Evolutionary conservation across 768 basidiomycete species (phyloP).

Genomic region (Multifurca ochricompacta): DNA sequence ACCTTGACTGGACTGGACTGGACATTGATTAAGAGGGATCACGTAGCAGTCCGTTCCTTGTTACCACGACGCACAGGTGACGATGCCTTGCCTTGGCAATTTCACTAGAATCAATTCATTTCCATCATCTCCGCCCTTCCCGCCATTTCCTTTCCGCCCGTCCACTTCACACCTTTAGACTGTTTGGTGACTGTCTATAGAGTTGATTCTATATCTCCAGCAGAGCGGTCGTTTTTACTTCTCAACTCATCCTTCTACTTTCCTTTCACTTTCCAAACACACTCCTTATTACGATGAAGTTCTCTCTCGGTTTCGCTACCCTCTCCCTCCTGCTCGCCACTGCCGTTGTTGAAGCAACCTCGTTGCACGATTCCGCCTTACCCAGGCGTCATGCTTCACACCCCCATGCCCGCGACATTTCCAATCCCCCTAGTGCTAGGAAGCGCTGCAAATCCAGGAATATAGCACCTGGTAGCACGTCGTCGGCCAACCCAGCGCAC

Average conservation of each 20-base stretch:
- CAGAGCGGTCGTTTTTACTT: not conserved
- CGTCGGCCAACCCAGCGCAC: not conserved
- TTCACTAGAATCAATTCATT: not conserved
- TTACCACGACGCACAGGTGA: not conserved
- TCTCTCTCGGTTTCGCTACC: not conserved
- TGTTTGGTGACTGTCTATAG: not conserved
- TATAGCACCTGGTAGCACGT: too few relatives aligned
- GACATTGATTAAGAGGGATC: not conserved
- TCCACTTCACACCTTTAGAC: not conserved
- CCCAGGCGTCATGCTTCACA: not conserved
- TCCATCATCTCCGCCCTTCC: not conserved
- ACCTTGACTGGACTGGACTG: too few relatives aligned
- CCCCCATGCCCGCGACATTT: not conserved
- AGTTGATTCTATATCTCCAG: not conserved
- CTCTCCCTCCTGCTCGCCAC: slow-evolving; percentile 4
- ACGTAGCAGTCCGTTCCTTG: not conserved
- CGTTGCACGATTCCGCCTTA: not conserved
- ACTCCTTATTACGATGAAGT: slow-evolving; percentile 8
- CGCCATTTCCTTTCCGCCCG: not conserved
- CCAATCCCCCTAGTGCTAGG: not conserved
- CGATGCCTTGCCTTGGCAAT: not conserved
- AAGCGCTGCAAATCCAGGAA: not conserved
- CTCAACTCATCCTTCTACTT: not conserved
- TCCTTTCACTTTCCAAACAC: not conserved
- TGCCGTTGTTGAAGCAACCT: not conserved